phyloP scores from a whole-genome alignment of 2,329 filamentous ascomycete species.

The Ophiostoma sp. region DNA sequence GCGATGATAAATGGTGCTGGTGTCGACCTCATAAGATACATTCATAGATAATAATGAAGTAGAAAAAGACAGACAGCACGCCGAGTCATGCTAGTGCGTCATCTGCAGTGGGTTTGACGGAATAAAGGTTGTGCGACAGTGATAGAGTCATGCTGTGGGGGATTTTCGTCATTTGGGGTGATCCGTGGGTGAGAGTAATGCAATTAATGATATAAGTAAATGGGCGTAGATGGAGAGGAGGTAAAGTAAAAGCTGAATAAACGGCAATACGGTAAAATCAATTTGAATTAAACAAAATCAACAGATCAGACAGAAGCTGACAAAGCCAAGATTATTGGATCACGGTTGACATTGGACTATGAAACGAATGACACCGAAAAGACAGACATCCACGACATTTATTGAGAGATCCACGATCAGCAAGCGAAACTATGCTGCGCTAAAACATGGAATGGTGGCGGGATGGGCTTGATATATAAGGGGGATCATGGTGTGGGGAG shows the following conservation, averaged over 20 bases:
- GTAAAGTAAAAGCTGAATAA: not conserved
- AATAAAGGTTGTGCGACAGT: not conserved
- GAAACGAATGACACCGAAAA: no score
- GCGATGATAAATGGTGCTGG: not conserved
- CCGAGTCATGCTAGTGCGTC: constrained; percentile 24
- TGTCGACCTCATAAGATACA: not conserved
- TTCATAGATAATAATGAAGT: no score
- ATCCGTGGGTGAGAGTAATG: not conserved
- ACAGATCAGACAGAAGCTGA: no score
- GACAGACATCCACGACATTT: no score
- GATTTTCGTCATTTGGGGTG: constrained; percentile 3
- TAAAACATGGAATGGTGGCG: not conserved
- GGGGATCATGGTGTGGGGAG: not conserved
- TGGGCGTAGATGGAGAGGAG: not conserved
- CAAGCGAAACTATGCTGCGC: not conserved
- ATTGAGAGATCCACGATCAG: not conserved
- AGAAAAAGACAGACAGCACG: not conserved
- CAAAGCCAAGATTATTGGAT: no score
- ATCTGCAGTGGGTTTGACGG: constrained; percentile 9
- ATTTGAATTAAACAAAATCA: no score
- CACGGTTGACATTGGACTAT: no score
- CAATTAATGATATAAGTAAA: not conserved
- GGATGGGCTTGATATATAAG: not conserved
- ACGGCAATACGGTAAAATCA: no score
- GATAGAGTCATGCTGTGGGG: constrained; percentile 9